Evolutionary conservation across 805 yeast species (phyloP).

Genomic region (Komagataella ulmi): DNA sequence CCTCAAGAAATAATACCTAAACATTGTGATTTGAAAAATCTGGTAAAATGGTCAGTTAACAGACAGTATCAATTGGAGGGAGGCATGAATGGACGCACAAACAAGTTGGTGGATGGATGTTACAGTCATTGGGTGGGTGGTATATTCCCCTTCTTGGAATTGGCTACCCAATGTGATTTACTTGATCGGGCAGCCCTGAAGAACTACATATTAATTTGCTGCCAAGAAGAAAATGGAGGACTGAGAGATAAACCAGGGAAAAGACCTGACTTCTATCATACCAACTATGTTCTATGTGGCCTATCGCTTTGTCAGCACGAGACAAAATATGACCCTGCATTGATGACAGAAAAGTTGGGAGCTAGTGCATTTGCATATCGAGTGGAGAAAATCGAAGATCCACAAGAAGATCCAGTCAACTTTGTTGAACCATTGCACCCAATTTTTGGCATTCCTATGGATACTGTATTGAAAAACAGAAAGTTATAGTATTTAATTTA

Average conservation of each 20-base stretch:
- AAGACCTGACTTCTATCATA: conserved; percentile 76
- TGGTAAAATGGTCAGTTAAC: conserved; percentile 54
- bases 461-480: not conserved
- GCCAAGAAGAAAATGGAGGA: conserved; percentile 66
- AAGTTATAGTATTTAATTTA: too few relatives aligned
- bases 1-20: conserved; percentile 19
- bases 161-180: conserved; percentile 20
- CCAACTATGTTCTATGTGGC: conserved; percentile 76
- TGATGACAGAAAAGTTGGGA: not conserved
- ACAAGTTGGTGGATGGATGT: conserved; percentile 92
- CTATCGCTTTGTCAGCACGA: conserved; percentile 42
- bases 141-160: conserved; percentile 47
- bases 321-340: not conserved
- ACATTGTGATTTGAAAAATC: conserved; percentile 29
- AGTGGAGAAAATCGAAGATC: not conserved
- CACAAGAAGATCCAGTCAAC: not conserved
- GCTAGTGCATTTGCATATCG: not conserved
- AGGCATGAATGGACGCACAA: conserved; percentile 82
- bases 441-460: not conserved
- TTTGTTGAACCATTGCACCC: not conserved
- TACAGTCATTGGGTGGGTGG: conserved; percentile 96
- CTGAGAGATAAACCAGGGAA: conserved; percentile 81
- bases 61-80: conserved; percentile 71
- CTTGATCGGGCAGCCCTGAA: conserved; percentile 45
- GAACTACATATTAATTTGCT: conserved; percentile 59